Conservation (phyloP, 768 basidiomycete genomes). For the Tylopilus vinaceipallidus region DNA sequence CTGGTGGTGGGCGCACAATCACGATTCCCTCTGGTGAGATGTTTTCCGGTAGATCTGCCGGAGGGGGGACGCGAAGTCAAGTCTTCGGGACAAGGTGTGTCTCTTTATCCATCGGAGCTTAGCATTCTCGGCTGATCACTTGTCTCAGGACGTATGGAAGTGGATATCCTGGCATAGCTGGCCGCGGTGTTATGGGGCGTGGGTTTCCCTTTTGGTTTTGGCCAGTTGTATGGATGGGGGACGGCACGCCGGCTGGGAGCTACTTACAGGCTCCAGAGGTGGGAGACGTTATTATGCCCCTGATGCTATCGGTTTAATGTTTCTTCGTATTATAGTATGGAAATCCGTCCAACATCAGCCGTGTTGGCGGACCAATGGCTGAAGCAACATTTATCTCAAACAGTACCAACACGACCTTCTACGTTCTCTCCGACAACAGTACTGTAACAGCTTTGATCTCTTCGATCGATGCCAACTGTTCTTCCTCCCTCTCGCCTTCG, state of each 20-base stretch:
- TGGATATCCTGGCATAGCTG: conserved; percentile 53
- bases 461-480: conserved; percentile 44
- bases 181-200: conserved; percentile 45
- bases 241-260: conserved; percentile 23
- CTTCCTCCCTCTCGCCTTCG: conserved; percentile 34
- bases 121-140: background rate
- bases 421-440: conserved; percentile 47
- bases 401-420: conserved; percentile 40
- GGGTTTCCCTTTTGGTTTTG: conserved; percentile 67
- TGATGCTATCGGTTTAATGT: background rate
- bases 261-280: conserved; percentile 46
- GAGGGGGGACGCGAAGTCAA: conserved; percentile 50
- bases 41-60: conserved; percentile 47
- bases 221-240: conserved; percentile 54
- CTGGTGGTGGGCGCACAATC: conserved; percentile 29
- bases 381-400: conserved; percentile 42
- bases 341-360: conserved; percentile 40
- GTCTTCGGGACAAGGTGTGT: conserved; percentile 45
- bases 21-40: conserved; percentile 44
- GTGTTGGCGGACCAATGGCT: conserved; percentile 47
- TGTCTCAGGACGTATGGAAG: conserved; percentile 52
- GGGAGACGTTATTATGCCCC: background rate
- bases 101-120: background rate
- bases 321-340: conserved; percentile 42
- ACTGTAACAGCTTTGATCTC: conserved; percentile 44